These are phyloP conservation scores for Candida sojae DNA, from an alignment of 1,139 yeast species.

Conservation along the genomic window DNA sequence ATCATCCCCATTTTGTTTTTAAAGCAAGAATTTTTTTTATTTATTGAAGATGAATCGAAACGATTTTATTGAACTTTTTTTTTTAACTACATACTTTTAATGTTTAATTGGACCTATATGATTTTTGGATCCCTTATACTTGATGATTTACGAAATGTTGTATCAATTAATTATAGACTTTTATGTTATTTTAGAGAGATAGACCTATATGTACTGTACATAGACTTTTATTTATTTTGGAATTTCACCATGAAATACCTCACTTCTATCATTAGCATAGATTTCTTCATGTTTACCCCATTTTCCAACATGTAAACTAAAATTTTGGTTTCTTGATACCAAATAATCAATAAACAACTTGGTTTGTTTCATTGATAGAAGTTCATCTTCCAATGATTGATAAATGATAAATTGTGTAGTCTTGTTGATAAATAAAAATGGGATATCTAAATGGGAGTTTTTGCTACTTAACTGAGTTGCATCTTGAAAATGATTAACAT, in stretches of 20 bases:
- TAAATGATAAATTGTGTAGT: slow-evolving; percentile 17
- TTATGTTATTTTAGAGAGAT: not conserved
- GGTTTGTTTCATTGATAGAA: slow-evolving; percentile 30
- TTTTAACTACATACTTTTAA: not conserved
- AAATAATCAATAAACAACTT: slow-evolving; percentile 20
- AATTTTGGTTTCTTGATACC: slow-evolving; percentile 9
- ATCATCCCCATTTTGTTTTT: no score
- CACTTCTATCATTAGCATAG: slow-evolving; percentile 15
- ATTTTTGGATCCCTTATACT: not conserved
- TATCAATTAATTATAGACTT: not conserved
- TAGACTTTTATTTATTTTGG: not conserved
- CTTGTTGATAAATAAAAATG: slow-evolving; percentile 6
- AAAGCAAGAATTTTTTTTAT: not conserved
- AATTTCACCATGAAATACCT: slow-evolving; percentile 5
- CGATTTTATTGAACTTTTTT: not conserved
- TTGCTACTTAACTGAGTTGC: slow-evolving; percentile 27
- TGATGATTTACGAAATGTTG: slow-evolving; percentile 1
- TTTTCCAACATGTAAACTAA: slow-evolving; percentile 16
- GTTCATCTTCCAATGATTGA: slow-evolving; percentile 38
- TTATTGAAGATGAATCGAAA: not conserved
- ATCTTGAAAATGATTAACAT: slow-evolving; percentile 18
- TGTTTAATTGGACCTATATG: not conserved
- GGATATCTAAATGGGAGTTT: not conserved
- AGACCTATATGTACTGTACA: not conserved
- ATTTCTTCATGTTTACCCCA: slow-evolving; percentile 41